phyloP scores from a whole-genome alignment of 108 stramenopile species.

The Cyclotella baltica region DNA sequence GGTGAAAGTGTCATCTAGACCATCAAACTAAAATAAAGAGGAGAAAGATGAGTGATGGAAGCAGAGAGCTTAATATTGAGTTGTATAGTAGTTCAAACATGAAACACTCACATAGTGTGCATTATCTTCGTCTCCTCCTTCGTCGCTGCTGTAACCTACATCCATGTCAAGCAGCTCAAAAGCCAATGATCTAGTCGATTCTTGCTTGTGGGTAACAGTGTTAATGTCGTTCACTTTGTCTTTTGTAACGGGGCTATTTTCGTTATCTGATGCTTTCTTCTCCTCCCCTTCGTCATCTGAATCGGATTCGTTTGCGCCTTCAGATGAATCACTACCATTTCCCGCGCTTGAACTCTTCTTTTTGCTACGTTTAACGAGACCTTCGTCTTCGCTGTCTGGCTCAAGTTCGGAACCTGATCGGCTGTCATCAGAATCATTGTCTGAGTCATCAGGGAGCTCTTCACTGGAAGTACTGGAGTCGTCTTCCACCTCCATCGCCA shows the following conservation, averaged over 20 bases:
- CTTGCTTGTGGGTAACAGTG: constrained; percentile 51
- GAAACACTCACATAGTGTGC: constrained; percentile 60
- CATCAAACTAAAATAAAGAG: constrained; percentile 71
- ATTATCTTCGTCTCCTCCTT: constrained; percentile 89
- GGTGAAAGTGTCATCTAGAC: constrained; percentile 79
- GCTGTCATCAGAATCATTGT: constrained; percentile 68
- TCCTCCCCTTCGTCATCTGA: constrained; percentile 11
- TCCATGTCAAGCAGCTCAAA: constrained; percentile 75
- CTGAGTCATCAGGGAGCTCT: constrained; percentile 59
- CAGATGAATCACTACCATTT: constrained; percentile 3
- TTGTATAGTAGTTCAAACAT: not conserved
- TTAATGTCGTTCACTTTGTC: constrained; percentile 3
- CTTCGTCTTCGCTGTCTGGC: constrained; percentile 86
- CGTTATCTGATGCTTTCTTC: constrained; percentile 21
- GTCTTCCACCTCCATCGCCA: constrained; percentile 49
- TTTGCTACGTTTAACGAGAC: constrained; percentile 33
- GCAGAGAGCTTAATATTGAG: not conserved
- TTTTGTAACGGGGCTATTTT: constrained; percentile 15
- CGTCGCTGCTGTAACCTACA: constrained; percentile 90
- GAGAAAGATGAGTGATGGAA: not conserved
- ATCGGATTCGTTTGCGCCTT: not conserved
- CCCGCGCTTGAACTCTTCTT: constrained; percentile 17
- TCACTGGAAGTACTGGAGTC: constrained; percentile 55
- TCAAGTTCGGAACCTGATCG: constrained; percentile 71
- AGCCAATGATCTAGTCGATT: constrained; percentile 78